Evolutionary conservation across 208 protist genomes (phyloP).

Genomic region (Leishmania braziliensis): DNA sequence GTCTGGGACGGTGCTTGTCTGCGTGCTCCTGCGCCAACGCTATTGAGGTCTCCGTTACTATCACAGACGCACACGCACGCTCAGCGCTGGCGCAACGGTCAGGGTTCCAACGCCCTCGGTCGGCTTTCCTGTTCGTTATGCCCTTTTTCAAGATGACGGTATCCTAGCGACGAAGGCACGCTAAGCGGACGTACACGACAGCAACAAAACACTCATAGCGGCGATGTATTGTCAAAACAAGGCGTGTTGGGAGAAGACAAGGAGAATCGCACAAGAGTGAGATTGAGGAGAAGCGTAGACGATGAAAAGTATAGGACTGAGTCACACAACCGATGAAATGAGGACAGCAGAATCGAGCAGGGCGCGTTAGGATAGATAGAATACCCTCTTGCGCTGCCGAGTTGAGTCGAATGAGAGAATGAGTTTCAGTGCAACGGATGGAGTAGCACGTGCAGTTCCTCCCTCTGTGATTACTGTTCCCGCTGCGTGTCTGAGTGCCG

Average conservation of each 20-base stretch:
- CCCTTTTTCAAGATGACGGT: not conserved
- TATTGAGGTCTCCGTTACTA: not conserved
- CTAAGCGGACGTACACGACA: not conserved
- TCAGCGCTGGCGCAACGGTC: not conserved
- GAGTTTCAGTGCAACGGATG: not conserved
- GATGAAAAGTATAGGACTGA: not conserved
- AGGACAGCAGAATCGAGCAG: not conserved
- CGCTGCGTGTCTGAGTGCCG: not conserved
- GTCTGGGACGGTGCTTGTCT: not conserved
- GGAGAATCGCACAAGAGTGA: not conserved
- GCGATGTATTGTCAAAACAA: not conserved
- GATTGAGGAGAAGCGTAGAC: not conserved
- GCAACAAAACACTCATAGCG: not conserved
- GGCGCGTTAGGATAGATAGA: too few species aligned
- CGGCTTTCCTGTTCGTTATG: not conserved
- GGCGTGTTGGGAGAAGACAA: not conserved
- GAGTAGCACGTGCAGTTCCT: not conserved
- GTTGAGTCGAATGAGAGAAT: not conserved
- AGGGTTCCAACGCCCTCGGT: not conserved
- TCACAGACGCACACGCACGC: constrained; percentile 3
- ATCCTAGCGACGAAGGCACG: not conserved
- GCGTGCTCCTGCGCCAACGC: not conserved
- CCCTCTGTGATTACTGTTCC: not conserved
- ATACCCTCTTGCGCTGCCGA: not conserved
- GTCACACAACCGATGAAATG: not conserved